A percentile compares a stretch with the other conserved stretches of the same genome.
phyloP scores from a whole-genome alignment of 768 basidiomycete genomes.

The Amanita polypyramis region DNA sequence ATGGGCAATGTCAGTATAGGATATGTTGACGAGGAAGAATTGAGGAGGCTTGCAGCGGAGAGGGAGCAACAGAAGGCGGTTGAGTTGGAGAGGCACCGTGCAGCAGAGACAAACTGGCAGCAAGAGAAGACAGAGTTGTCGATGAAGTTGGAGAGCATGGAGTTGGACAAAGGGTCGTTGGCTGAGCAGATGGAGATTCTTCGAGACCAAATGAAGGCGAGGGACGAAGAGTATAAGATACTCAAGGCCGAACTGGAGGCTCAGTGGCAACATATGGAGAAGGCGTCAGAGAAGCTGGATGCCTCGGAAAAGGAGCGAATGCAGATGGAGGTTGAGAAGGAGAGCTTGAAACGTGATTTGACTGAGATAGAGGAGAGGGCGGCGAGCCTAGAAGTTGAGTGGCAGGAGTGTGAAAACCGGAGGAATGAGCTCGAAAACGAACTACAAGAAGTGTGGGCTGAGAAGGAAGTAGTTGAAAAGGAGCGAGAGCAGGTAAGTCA shows the following conservation, averaged over 20 bases:
- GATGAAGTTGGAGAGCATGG: slow-evolving; percentile 27
- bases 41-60: slow-evolving; percentile 28
- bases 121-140: slow-evolving; percentile 40
- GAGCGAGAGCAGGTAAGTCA: slow-evolving; percentile 40
- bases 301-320: slow-evolving; percentile 26
- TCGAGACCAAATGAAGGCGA: slow-evolving; percentile 26
- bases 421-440: slow-evolving; percentile 46
- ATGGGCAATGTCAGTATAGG: slow-evolving; percentile 38
- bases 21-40: slow-evolving; percentile 32
- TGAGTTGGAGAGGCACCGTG: slow-evolving; percentile 31
- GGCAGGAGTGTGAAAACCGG: slow-evolving; percentile 45
- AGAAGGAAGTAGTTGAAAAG: slow-evolving; percentile 44
- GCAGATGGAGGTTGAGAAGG: slow-evolving; percentile 28
- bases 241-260: slow-evolving; percentile 58
- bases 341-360: slow-evolving; percentile 27
- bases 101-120: slow-evolving; percentile 34
- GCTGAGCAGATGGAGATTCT: slow-evolving; percentile 33
- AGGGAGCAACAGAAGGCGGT: slow-evolving; percentile 29
- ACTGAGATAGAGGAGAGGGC: slow-evolving; percentile 32
- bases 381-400: slow-evolving; percentile 40
- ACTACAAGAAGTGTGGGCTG: slow-evolving; percentile 39
- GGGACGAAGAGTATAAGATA: slow-evolving; percentile 34
- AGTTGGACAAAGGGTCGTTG: slow-evolving; percentile 32
- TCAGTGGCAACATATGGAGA: slow-evolving; percentile 62
- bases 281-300: slow-evolving; percentile 34